Conservation (phyloP, 2,329 filamentous ascomycete genomes). For the Xylaria hypoxylon region DNA sequence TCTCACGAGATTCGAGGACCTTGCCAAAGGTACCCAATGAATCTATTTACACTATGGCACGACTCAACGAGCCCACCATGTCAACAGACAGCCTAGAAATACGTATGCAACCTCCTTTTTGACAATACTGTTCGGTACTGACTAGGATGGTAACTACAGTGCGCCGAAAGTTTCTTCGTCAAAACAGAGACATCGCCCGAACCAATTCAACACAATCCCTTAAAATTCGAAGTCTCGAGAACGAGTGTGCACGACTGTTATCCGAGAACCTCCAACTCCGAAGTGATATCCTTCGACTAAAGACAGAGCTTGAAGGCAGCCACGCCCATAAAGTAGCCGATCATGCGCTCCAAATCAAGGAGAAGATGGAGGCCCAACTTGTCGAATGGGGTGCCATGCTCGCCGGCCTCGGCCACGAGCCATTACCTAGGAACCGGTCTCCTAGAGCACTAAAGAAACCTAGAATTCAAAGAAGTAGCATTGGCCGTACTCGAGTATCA, state of each 20-base stretch:
- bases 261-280: conserved; percentile 83
- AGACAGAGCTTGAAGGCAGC: conserved; percentile 74
- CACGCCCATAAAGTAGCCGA: conserved; percentile 70
- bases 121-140: conserved; percentile 1
- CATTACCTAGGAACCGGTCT: conserved; percentile 62
- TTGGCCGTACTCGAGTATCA: conserved; percentile 60
- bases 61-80: conserved; percentile 79
- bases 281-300: conserved; percentile 75
- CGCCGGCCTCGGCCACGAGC: conserved; percentile 71
- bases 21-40: conserved; percentile 39
- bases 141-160: conserved; percentile 62
- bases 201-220: conserved; percentile 82
- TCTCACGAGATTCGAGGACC: conserved; percentile 31
- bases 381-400: conserved; percentile 76
- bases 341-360: conserved; percentile 76
- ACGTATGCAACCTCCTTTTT: conserved; percentile 62
- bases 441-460: conserved; percentile 56
- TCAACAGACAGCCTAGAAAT: conserved; percentile 77
- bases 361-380: conserved; percentile 77
- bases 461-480: conserved; percentile 56
- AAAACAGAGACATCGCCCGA: conserved; percentile 85
- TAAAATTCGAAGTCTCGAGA: conserved; percentile 80
- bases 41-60: conserved; percentile 72
- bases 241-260: conserved; percentile 78
- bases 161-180: conserved; percentile 81